Conservation (phyloP, 305 asterid genomes). For the Solanum hybrid region DNA sequence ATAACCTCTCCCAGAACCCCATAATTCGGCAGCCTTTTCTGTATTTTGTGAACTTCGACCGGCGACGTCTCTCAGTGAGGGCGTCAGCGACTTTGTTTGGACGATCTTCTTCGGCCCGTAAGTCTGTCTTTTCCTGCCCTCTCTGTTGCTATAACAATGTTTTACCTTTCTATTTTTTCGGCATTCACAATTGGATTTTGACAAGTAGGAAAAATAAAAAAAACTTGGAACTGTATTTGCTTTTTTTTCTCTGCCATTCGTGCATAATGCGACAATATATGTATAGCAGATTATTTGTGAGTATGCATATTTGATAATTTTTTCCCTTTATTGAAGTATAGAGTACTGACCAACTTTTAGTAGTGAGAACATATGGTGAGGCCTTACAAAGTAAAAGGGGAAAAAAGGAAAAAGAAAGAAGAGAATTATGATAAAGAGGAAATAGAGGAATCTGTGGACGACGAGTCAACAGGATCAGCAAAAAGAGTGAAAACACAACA, state of each 20-base stretch:
- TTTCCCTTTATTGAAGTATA: background rate
- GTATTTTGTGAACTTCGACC: background rate
- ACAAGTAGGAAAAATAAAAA: background rate
- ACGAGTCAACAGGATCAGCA: constrained; percentile 13
- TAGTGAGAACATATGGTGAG: constrained; percentile 35
- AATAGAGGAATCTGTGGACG: constrained; percentile 23
- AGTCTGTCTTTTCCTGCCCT: background rate
- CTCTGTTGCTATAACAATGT: background rate
- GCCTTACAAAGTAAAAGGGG: constrained; percentile 51
- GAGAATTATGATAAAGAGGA: constrained; percentile 48
- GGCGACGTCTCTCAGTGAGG: background rate
- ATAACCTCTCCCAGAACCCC: background rate
- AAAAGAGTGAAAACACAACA: constrained; percentile 32
- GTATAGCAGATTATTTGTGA: background rate
- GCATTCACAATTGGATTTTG: background rate
- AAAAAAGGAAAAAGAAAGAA: constrained; percentile 51
- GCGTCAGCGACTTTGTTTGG: background rate
- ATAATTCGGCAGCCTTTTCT: too few species aligned
- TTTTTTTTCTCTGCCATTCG: background rate
- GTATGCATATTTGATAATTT: background rate
- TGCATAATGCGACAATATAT: background rate
- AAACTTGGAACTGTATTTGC: background rate
- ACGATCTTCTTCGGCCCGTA: background rate
- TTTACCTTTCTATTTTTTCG: background rate
- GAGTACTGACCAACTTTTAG: background rate